phyloP scores from a whole-genome alignment of 2,329 filamentous ascomycete genomes.

The Fusarium euwallaceae region DNA sequence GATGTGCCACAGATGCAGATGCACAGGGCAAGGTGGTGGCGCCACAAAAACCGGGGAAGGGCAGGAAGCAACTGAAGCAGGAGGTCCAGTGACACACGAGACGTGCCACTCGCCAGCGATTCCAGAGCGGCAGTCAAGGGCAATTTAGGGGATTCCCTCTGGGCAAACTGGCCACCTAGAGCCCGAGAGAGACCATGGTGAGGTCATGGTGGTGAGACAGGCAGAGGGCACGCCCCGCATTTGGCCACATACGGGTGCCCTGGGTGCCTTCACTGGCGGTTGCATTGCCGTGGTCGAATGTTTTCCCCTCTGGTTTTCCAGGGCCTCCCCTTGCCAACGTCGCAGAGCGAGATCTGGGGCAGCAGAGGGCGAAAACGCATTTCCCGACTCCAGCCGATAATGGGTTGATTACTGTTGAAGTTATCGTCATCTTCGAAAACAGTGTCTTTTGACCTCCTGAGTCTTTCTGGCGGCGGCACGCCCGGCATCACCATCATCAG shows the following conservation, averaged over 20 bases:
- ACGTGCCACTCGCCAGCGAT: constrained; percentile 7
- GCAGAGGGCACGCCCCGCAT: constrained; percentile 22
- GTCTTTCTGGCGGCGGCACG: constrained; percentile 6
- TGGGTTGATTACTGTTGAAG: constrained; percentile 18
- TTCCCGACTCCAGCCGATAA: constrained; percentile 36
- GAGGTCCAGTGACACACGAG: constrained; percentile 6
- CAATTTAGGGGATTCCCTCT: constrained; percentile 10
- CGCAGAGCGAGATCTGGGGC: constrained; percentile 18
- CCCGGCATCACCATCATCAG: not conserved
- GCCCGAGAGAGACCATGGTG: constrained; percentile 33
- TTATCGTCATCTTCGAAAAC: not conserved
- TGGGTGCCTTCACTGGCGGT: constrained; percentile 23
- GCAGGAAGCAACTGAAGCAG: constrained; percentile 4
- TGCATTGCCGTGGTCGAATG: constrained; percentile 35
- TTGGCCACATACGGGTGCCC: constrained; percentile 21
- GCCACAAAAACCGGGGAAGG: constrained; percentile 29
- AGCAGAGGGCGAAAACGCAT: constrained; percentile 13
- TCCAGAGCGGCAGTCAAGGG: not conserved
- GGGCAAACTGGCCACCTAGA: constrained; percentile 19
- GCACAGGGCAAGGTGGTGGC: constrained; percentile 19
- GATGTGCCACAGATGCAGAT: constrained; percentile 20
- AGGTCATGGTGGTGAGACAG: constrained; percentile 45
- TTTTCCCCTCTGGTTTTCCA: constrained; percentile 17
- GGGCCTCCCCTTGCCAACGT: not conserved
- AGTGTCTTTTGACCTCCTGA: not conserved